Conservation (phyloP, 2,329 filamentous ascomycete species). For the Pseudopithomyces maydicus region DNA sequence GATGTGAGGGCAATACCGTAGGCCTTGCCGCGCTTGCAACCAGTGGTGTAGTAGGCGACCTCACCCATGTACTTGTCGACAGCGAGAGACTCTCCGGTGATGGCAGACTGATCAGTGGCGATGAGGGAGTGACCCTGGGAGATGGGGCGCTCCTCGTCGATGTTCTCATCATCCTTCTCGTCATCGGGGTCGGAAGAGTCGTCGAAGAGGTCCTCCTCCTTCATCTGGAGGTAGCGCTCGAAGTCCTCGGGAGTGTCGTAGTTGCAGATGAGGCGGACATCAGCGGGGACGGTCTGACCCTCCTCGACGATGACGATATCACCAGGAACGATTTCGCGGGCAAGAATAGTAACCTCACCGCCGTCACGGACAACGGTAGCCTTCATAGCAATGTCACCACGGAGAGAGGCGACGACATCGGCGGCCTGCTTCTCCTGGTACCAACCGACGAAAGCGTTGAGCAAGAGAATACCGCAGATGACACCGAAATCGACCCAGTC, state of each 20-base stretch:
- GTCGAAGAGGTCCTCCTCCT: conserved; percentile 56
- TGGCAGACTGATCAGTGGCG: conserved; percentile 78
- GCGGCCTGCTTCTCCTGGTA: conserved; percentile 83
- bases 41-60: conserved; percentile 77
- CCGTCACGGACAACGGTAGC: conserved; percentile 71
- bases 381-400: conserved; percentile 80
- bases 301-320: conserved; percentile 78
- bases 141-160: conserved; percentile 57
- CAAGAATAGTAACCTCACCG: conserved; percentile 70
- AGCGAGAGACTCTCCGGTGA: conserved; percentile 79
- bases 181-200: conserved; percentile 65
- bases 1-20: conserved; percentile 71
- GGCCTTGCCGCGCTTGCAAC: conserved; percentile 80
- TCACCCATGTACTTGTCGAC: conserved; percentile 82
- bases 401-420: conserved; percentile 74
- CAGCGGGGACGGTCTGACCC: conserved; percentile 72
- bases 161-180: conserved; percentile 64
- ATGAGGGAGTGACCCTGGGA: conserved; percentile 70
- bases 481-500: conserved; percentile 81
- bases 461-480: conserved; percentile 74
- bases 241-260: conserved; percentile 71
- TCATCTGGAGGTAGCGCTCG: conserved; percentile 69
- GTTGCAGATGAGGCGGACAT: conserved; percentile 74
- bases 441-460: conserved; percentile 79
- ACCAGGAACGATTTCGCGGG: conserved; percentile 75